These are phyloP conservation scores for Rachicladosporium sp. DNA, from an alignment of 2,329 filamentous ascomycete species.

Conservation along the genomic window DNA sequence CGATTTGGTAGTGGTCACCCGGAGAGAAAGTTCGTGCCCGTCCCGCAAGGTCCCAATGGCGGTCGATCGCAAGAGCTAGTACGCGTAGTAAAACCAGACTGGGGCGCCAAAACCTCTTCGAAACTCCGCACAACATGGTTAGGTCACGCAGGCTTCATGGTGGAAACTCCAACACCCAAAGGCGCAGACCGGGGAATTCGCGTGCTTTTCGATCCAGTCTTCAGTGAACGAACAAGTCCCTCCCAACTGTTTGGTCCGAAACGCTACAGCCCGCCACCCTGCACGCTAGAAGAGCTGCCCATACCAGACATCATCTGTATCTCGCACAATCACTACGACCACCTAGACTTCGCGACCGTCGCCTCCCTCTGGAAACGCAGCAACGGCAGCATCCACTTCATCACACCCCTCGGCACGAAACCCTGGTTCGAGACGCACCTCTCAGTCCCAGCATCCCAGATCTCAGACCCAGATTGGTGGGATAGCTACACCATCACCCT, in stretches of 20 bases:
- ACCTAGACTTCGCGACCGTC: constrained; percentile 38
- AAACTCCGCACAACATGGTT: constrained; percentile 38
- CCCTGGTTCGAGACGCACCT: constrained; percentile 26
- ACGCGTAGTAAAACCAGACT: constrained; percentile 29
- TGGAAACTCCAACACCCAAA: constrained; percentile 28
- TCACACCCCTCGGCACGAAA: constrained; percentile 31
- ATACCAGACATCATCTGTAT: constrained; percentile 41
- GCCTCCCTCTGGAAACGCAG: constrained; percentile 27
- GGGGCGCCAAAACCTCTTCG: constrained; percentile 20
- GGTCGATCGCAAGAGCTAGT: constrained; percentile 28
- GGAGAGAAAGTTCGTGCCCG: constrained; percentile 34
- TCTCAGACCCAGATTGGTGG: constrained; percentile 41
- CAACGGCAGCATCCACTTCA: constrained; percentile 28
- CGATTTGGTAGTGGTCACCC: constrained; percentile 23
- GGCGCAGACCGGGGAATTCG: constrained; percentile 28
- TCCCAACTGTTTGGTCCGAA: constrained; percentile 37
- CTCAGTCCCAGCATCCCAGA: constrained; percentile 26
- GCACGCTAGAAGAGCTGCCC: constrained; percentile 36
- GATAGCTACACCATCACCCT: constrained; percentile 27
- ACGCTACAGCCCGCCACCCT: constrained; percentile 41
- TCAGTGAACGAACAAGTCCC: constrained; percentile 37
- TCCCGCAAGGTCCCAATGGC: constrained; percentile 26
- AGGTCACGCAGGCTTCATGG: constrained; percentile 38
- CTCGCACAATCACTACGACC: constrained; percentile 46
- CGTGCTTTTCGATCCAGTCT: constrained; percentile 43